Evolutionary conservation across 306 rosid genomes (phyloP).

Genomic region (Prunus mume): DNA sequence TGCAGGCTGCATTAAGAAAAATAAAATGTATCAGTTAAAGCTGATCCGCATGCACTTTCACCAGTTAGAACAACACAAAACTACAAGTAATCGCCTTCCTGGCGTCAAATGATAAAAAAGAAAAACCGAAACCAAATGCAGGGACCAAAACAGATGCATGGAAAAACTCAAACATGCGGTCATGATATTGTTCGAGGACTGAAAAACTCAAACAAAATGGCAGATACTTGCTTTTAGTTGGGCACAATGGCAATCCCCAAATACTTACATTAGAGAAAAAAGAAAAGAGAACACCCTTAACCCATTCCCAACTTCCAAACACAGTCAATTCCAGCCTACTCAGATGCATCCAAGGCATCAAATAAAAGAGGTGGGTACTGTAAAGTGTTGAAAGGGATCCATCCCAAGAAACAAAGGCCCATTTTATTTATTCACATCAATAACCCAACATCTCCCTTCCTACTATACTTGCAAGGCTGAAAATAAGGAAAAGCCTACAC

Average conservation of each 20-base stretch:
- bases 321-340: neutral
- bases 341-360: neutral
- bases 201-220: too few species aligned
- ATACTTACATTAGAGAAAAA: too few species aligned
- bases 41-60: neutral
- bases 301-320: neutral
- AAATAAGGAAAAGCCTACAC: too few species aligned
- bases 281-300: neutral
- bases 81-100: neutral
- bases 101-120: neutral
- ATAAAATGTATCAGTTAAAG: neutral
- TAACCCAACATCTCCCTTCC: too few species aligned
- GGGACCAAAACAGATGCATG: too few species aligned
- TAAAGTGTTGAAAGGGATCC: neutral
- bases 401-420: neutral
- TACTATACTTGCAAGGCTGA: too few species aligned
- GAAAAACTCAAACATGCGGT: too few species aligned
- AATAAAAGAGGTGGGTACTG: neutral
- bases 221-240: too few species aligned
- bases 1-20: constrained; percentile 53
- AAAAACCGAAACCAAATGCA: neutral
- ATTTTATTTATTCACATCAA: too few species aligned
- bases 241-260: too few species aligned
- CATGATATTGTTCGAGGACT: too few species aligned
- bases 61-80: neutral